Evolutionary conservation across 176 grass and related monocot genomes (phyloP).

Genomic region (Musa troglodytarum): DNA sequence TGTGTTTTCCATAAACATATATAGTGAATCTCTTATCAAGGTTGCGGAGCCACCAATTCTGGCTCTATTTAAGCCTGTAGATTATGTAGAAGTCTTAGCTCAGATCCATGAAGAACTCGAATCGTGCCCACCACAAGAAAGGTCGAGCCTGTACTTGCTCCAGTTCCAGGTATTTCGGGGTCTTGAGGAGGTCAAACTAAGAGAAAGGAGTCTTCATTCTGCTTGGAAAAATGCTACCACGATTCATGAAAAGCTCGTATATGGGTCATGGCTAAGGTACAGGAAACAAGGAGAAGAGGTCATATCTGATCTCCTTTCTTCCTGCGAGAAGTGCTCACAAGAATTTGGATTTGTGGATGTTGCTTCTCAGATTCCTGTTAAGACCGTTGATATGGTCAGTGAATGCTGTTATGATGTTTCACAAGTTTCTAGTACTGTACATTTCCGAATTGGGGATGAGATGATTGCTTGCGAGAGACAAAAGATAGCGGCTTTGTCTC

Average conservation of each 20-base stretch:
- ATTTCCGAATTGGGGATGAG: conserved; percentile 66
- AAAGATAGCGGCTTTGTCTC: conserved; percentile 67
- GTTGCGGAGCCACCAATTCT: conserved; percentile 67
- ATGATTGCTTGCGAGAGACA: conserved; percentile 59
- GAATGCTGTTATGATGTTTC: conserved; percentile 6
- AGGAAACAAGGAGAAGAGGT: conserved; percentile 75
- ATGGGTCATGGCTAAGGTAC: conserved; percentile 61
- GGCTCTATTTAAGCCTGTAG: conserved; percentile 58
- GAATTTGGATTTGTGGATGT: conserved; percentile 62
- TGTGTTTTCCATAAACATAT: not conserved
- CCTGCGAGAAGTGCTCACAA: conserved; percentile 55
- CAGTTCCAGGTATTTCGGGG: conserved; percentile 88
- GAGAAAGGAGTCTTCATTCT: conserved; percentile 72
- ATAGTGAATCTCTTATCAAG: conserved; percentile 85
- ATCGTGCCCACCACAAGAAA: conserved; percentile 42
- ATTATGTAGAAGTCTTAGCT: conserved; percentile 71
- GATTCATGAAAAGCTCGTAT: conserved; percentile 74
- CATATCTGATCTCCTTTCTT: conserved; percentile 59
- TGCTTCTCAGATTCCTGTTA: conserved; percentile 43
- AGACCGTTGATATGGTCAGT: conserved; percentile 27
- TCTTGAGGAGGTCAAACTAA: conserved; percentile 71
- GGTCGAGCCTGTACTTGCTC: conserved; percentile 50
- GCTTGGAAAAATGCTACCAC: conserved; percentile 45
- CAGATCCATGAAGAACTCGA: conserved; percentile 87
- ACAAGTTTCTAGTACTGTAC: conserved; percentile 34